Base-by-base conservation (phyloP, 495 filamentous ascomycete genomes). In the Parmelia sp. region DNA sequence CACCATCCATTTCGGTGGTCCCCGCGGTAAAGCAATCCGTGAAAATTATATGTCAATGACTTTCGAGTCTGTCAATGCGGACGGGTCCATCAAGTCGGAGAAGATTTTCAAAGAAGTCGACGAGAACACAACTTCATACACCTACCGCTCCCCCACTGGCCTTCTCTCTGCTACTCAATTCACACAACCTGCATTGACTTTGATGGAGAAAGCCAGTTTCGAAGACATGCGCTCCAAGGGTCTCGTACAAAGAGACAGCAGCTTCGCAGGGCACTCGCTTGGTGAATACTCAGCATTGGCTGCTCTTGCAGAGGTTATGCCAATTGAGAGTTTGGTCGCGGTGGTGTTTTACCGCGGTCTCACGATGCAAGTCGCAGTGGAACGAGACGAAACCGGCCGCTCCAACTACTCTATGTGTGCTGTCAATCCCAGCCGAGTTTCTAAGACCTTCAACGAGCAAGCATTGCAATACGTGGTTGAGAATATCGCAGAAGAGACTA, bases 1-100 rank as follows among this genome's bases (percentile, higher is more conserved):
- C 65, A 99, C 95, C 4, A 91, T 99, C 66, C 88, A 99, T 79
- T 99, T 99, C 71, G 94, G 95, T 76, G 94, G 94, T 65, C 91
- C 93, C 65, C 89, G 91, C 36, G 94, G 94, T 69, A 97, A 97
- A 77, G 91, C 92, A 40, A 99, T 99, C 66, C 90, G 95, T 62
- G 85, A 95, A 72, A 97, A 97, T 75, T 99, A 99, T 82, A 97
- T 97, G 91, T 86, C 92, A 36, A 99, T 99, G 94, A 97, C 95
- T 64, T 97, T 97, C 77, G 95, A 99, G 78, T 91, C 92, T 8
- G 91, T 99, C 42, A 88, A 88, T 55, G 79, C 90, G 10, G 94
- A 99, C 71, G 94, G 94, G 12, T 83, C 84, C 8, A 89, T 93
- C 77, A 97, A 96, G 76, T 96, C 95, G 2, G 94, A 98, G 79